phyloP scores from a whole-genome alignment of 139 green algal species.

The Pleodorina starrii region DNA sequence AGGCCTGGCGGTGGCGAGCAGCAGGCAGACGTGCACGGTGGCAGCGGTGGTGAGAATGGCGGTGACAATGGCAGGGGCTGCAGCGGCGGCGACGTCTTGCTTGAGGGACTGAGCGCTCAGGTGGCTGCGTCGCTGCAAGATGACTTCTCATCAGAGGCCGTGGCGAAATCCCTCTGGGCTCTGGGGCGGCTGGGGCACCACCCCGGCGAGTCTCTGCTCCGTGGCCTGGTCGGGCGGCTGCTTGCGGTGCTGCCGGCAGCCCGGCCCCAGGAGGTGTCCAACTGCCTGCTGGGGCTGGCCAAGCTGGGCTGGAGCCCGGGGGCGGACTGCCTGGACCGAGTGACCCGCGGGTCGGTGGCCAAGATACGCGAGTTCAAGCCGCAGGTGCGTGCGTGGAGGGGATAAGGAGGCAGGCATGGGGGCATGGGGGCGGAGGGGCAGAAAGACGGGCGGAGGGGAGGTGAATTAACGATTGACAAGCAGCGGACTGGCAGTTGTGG shows the following conservation, averaged over 20 bases:
- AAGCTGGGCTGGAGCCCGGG: conserved; percentile 31
- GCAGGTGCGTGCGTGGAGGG: conserved; percentile 33
- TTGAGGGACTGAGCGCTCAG: not conserved
- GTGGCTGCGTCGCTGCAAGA: not conserved
- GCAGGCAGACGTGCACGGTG: not conserved
- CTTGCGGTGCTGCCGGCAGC: conserved; percentile 18
- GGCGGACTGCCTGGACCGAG: not conserved
- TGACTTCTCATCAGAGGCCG: not conserved
- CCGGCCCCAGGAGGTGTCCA: conserved; percentile 29
- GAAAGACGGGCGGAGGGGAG: not conserved
- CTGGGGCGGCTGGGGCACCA: not conserved
- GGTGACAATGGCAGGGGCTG: not conserved
- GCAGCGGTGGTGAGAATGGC: not conserved
- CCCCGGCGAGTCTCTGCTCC: conserved; percentile 2
- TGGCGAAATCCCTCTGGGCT: not conserved
- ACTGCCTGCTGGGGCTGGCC: not conserved
- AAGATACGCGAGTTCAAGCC: not conserved
- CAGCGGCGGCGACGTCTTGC: not conserved
- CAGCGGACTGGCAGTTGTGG: too few species aligned
- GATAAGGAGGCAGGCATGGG: too few species aligned
- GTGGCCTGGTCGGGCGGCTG: not conserved
- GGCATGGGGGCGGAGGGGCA: too few species aligned
- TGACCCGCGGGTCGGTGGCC: conserved; percentile 5
- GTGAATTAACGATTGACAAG: too few species aligned
- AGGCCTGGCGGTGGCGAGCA: not conserved